Conservation (phyloP, 805 yeast species). For the Blastobotrys terrestris region DNA sequence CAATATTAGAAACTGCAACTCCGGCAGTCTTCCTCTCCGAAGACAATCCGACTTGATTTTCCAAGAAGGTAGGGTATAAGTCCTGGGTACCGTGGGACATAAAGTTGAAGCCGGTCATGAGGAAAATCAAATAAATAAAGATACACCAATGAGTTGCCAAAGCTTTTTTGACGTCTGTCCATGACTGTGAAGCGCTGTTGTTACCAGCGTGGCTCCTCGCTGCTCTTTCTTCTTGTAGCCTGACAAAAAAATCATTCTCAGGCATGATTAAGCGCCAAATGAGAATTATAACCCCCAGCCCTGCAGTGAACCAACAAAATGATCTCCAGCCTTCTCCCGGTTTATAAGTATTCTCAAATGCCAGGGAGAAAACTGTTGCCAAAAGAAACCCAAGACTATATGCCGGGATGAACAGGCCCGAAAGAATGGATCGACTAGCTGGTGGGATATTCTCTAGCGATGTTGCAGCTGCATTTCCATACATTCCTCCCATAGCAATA, state of each 20-base stretch:
- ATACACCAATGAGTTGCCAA: constrained; percentile 52
- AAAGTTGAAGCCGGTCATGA: constrained; percentile 66
- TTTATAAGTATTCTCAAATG: constrained; percentile 38
- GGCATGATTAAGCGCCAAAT: constrained; percentile 52
- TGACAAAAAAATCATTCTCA: constrained; percentile 48
- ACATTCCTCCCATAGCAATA: constrained; percentile 64
- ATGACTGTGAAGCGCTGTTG: neutral
- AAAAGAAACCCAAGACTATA: constrained; percentile 65
- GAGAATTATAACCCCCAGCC: constrained; percentile 51
- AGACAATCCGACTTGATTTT: constrained; percentile 42
- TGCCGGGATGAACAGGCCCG: constrained; percentile 74
- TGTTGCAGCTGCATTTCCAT: constrained; percentile 57
- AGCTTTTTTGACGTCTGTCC: constrained; percentile 21
- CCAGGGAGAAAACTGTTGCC: constrained; percentile 59
- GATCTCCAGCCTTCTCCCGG: constrained; percentile 61
- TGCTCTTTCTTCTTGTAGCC: constrained; percentile 20
- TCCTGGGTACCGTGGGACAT: constrained; percentile 72
- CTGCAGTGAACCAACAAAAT: constrained; percentile 66
- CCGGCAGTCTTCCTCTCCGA: constrained; percentile 48
- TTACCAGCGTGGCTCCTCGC: constrained; percentile 16
- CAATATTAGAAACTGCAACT: constrained; percentile 54
- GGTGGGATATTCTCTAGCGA: constrained; percentile 59
- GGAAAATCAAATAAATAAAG: constrained; percentile 47
- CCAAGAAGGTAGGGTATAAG: constrained; percentile 57
- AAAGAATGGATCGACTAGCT: constrained; percentile 50